These are phyloP conservation scores for Eucalyptus albens DNA, from an alignment of 345 rosid species.

Conservation along the genomic window DNA sequence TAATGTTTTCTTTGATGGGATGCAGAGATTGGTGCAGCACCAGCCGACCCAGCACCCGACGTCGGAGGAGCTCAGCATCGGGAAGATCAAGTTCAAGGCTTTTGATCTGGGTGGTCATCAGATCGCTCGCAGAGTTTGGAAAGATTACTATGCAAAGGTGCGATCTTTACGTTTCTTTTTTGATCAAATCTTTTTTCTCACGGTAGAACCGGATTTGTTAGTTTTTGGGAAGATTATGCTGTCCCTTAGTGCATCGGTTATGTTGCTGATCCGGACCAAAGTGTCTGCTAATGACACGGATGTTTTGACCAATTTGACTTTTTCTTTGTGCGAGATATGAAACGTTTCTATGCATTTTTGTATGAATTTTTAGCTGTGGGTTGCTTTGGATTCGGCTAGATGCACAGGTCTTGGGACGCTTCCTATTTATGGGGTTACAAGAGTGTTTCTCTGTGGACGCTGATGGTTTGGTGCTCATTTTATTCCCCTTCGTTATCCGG, in stretches of 20 bases:
- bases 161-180: neutral
- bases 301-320: neutral
- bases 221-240: neutral
- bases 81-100: constrained; percentile 79
- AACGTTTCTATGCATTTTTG: neutral
- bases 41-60: constrained; percentile 76
- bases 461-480: neutral
- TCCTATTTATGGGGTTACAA: neutral
- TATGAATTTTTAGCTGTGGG: neutral
- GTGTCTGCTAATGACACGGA: neutral
- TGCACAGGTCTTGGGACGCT: neutral
- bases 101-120: constrained; percentile 81
- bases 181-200: neutral
- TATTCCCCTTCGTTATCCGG: neutral
- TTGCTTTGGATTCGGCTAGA: neutral
- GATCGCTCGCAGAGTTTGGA: constrained; percentile 82
- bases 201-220: neutral
- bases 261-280: neutral
- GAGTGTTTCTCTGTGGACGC: neutral
- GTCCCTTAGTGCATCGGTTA: neutral
- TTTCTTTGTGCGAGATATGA: neutral
- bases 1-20: neutral
- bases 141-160: constrained; percentile 72
- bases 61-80: constrained; percentile 69
- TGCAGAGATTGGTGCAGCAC: constrained; percentile 68